Conservation (phyloP, 164 flowering plant species). For the Akebia trifoliata region DNA sequence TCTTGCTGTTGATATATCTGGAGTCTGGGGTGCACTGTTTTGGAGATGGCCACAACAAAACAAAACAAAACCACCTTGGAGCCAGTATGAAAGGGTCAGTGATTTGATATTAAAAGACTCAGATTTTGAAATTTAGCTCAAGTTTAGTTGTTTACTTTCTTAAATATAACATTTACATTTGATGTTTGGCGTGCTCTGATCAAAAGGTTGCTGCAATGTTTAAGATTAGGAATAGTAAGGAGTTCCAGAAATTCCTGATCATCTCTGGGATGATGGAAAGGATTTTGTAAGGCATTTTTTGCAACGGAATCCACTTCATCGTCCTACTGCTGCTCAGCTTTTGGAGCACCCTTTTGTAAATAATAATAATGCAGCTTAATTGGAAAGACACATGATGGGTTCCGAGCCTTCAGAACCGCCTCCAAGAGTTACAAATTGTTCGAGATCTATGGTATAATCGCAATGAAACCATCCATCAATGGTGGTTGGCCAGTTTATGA, state of each 20-base stretch:
- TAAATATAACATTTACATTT: too few species aligned
- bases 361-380: slow-evolving; percentile 57
- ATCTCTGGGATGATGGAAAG: slow-evolving; percentile 84
- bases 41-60: slow-evolving; percentile 92
- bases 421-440: slow-evolving; percentile 32
- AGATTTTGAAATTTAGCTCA: too few species aligned
- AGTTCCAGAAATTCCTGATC: slow-evolving; percentile 83
- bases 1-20: slow-evolving; percentile 86
- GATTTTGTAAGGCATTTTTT: slow-evolving; percentile 75
- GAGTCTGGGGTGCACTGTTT: slow-evolving; percentile 93
- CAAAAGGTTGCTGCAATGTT: slow-evolving; percentile 87
- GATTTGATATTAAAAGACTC: neutral
- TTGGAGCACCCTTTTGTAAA: slow-evolving; percentile 91
- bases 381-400: slow-evolving; percentile 61
- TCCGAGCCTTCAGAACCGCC: slow-evolving; percentile 50
- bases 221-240: slow-evolving; percentile 92
- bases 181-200: slow-evolving; percentile 16
- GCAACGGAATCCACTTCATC: slow-evolving; percentile 70
- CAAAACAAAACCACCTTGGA: slow-evolving; percentile 98
- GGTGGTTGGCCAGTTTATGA: too few species aligned
- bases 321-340: slow-evolving; percentile 81
- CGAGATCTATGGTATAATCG: slow-evolving; percentile 53
- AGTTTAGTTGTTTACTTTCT: too few species aligned
- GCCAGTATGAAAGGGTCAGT: slow-evolving; percentile 83
- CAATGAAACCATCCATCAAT: too few species aligned